Evolutionary conservation across 2,329 filamentous ascomycete genomes (phyloP).

Genomic region (Lasiodiplodia sp.): DNA sequence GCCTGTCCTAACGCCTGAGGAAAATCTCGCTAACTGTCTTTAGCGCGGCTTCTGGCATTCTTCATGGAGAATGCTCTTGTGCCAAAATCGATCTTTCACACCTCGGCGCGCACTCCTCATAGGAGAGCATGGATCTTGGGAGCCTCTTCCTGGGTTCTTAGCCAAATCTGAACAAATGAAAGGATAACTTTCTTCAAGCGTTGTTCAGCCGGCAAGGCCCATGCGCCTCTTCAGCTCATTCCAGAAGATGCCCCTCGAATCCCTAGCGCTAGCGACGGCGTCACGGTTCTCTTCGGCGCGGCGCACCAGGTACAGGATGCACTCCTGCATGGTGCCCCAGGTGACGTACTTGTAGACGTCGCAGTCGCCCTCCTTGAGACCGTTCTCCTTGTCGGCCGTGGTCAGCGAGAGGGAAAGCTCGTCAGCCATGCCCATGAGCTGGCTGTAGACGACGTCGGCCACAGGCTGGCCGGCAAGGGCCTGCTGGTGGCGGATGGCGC

Average conservation of each 20-base stretch:
- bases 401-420: constrained; percentile 71
- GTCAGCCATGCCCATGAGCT: constrained; percentile 95
- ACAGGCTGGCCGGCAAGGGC: constrained; percentile 48
- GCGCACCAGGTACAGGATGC: constrained; percentile 74
- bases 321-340: constrained; percentile 71
- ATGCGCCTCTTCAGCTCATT: constrained; percentile 28
- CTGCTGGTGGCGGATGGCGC: constrained; percentile 54
- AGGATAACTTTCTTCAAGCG: background rate
- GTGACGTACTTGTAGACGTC: constrained; percentile 64
- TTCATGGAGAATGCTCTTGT: background rate
- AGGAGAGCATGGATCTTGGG: background rate
- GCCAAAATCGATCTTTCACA: background rate
- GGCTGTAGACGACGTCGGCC: constrained; percentile 69
- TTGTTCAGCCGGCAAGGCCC: constrained; percentile 15
- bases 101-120: constrained; percentile 1
- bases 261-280: constrained; percentile 23
- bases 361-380: constrained; percentile 28
- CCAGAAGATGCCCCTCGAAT: constrained; percentile 26
- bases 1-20: background rate
- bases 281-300: constrained; percentile 63
- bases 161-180: background rate
- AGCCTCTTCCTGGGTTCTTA: background rate
- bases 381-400: constrained; percentile 41
- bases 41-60: background rate
- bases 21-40: background rate